Evolutionary conservation across 345 rosid genomes (phyloP), one percentile per base, ranked within the genome.

Genomic region (Linum trigynum): DNA sequence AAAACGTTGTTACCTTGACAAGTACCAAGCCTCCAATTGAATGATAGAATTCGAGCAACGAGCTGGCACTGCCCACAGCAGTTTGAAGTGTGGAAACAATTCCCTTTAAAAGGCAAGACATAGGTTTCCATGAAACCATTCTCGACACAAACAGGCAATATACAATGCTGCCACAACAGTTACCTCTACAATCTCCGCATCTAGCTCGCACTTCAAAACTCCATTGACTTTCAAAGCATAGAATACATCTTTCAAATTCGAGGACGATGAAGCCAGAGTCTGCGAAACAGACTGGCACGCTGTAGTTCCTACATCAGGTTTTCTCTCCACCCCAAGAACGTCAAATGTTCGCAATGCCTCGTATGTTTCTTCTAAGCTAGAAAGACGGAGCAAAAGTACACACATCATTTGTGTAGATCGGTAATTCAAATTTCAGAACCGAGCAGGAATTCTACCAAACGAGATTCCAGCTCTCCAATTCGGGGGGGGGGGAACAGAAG

Each of bases 291-390:
- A 72, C 43, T 68, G 74, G 71, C 98, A 95, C 63, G 86, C 72
- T 55, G 72, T 57, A 5, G 68, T 71, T 56, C 79, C 78, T 7
- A 83, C 62, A 65, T 87, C 87, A 60, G 87, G 62, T 73, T 78
- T 82, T 68, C 71, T 74, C 65, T 81, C 83, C 41, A 89, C 69
- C 64, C 84, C 95, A 62, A 95, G 97, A 68, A 84, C 74, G 76
- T 91, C 86, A 62, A 87, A 82, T 62, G 94, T 81, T 73, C 87
- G 83, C 40, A 95, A 75, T 40, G 94, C 90, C 79, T 87, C 95
- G 61, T 81, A 95, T 0, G 90, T 75, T 77, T 87, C 95, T 68
- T 87, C 90, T 55, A 91, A 69, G 74, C 99, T 95, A 80, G 57
- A 61, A 17, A 56, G 36, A 45, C n/a, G 36, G 59, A 48, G 39